A percentile compares a stretch with the other conserved stretches of the same genome.
These are phyloP conservation scores for Chrysopogon serrulatus DNA, from an alignment of 176 grass and related monocot genomes.

Conservation along the genomic window DNA sequence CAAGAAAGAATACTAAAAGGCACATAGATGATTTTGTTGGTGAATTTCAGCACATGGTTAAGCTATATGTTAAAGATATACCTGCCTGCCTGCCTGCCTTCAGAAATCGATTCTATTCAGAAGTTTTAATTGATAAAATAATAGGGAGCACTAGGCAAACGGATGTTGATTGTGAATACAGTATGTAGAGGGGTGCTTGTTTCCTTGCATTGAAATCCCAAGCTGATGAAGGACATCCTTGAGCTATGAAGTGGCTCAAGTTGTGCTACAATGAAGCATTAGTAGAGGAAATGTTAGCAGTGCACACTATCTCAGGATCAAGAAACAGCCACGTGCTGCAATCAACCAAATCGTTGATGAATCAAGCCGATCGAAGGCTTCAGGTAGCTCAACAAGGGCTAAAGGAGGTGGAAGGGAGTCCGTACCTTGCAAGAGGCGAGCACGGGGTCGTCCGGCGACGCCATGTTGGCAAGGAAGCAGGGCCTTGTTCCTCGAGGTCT, in stretches of 20 bases:
- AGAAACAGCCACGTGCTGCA: too few species aligned
- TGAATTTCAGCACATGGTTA: neutral
- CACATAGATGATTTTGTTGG: neutral
- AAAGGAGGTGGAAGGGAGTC: neutral
- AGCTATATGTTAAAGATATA: neutral
- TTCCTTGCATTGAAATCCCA: slow-evolving; percentile 65
- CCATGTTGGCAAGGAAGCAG: too few species aligned
- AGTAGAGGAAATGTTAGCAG: neutral
- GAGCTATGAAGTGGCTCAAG: slow-evolving; percentile 59
- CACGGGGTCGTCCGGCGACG: slow-evolving; percentile 7
- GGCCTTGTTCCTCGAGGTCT: neutral
- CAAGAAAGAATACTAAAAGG: neutral
- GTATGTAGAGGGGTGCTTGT: slow-evolving; percentile 48
- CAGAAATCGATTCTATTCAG: neutral
- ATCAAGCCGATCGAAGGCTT: too few species aligned
- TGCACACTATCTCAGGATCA: neutral
- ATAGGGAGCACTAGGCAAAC: too few species aligned
- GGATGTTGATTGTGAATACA: neutral
- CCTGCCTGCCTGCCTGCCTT: too few species aligned
- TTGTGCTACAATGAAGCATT: slow-evolving; percentile 40
- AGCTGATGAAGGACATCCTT: slow-evolving; percentile 83
- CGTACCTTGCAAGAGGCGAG: slow-evolving; percentile 35
- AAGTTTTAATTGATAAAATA: too few species aligned
- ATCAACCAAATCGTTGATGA: too few species aligned
- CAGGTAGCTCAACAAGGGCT: too few species aligned